Conservation (phyloP, 495 filamentous ascomycete species). For the Xylaria longipes region DNA sequence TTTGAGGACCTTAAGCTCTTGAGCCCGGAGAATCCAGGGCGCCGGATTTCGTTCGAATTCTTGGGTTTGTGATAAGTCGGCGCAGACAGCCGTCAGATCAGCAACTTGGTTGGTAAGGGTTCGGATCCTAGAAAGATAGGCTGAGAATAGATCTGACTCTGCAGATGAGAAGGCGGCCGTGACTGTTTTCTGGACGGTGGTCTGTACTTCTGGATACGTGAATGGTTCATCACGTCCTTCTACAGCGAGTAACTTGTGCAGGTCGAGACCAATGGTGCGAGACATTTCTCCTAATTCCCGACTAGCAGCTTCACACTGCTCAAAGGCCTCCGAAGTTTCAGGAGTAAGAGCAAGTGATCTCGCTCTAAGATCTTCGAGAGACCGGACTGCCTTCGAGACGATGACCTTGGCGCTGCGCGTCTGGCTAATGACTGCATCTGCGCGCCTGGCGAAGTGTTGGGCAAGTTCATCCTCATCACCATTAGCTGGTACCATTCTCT, state of each 20-base stretch:
- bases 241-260: constrained; percentile 70
- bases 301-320: constrained; percentile 66
- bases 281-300: constrained; percentile 71
- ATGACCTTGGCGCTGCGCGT: constrained; percentile 86
- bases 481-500: constrained; percentile 61
- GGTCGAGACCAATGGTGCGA: constrained; percentile 68
- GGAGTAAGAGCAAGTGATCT: constrained; percentile 76
- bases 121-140: constrained; percentile 71
- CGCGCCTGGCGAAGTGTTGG: constrained; percentile 70
- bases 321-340: constrained; percentile 58
- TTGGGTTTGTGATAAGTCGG: constrained; percentile 76
- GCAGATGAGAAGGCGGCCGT: constrained; percentile 52
- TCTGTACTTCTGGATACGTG: constrained; percentile 68
- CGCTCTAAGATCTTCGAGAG: constrained; percentile 77
- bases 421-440: constrained; percentile 74
- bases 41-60: constrained; percentile 78
- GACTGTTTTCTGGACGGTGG: constrained; percentile 64
- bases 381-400: constrained; percentile 75
- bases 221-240: constrained; percentile 74
- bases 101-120: constrained; percentile 67
- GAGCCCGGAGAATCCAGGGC: constrained; percentile 85
- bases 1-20: constrained; percentile 79
- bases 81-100: constrained; percentile 74
- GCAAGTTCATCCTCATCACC: constrained; percentile 67
- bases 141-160: constrained; percentile 68